phyloP scores from a whole-genome alignment of 495 filamentous ascomycete genomes.

The Neurospora hispaniola region DNA sequence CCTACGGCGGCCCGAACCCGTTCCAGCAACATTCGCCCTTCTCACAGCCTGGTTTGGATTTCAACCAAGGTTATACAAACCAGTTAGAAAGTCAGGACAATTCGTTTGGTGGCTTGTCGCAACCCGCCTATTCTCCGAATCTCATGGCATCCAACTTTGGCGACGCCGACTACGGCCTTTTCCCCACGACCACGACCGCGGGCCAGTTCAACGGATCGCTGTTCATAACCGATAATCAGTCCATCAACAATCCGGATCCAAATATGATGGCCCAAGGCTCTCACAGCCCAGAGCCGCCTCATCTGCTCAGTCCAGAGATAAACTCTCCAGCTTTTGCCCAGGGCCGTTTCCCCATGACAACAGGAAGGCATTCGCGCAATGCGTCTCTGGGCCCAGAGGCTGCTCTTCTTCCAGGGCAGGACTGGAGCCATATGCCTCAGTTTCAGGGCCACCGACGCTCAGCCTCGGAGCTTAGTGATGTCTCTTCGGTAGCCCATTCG shows the following conservation, averaged over 20 bases:
- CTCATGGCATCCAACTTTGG: conserved; percentile 33
- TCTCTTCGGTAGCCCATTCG: conserved; percentile 68
- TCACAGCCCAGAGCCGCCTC: conserved; percentile 54
- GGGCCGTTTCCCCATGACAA: conserved; percentile 41
- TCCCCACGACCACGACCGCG: conserved; percentile 30
- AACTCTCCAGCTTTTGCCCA: conserved; percentile 49
- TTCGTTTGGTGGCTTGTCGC: conserved; percentile 18
- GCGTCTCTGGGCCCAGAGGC: conserved; percentile 72
- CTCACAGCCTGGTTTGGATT: conserved; percentile 25
- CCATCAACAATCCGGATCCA: conserved; percentile 46
- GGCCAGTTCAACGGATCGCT: conserved; percentile 39
- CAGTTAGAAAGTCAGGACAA: conserved; percentile 24
- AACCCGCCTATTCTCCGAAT: conserved; percentile 16
- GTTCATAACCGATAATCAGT: conserved; percentile 38
- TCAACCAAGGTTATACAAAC: conserved; percentile 29
- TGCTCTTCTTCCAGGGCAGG: conserved; percentile 57
- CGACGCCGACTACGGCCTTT: conserved; percentile 44
- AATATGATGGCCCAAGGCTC: conserved; percentile 58
- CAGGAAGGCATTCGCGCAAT: conserved; percentile 59
- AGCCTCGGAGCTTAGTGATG: conserved; percentile 85
- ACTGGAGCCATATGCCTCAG: conserved; percentile 57
- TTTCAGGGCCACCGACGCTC: conserved; percentile 72
- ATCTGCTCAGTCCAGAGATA: conserved; percentile 57
- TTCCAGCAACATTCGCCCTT: conserved; percentile 24
- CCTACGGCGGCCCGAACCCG: conserved; percentile 16